These are phyloP conservation scores for Paecilomyces fulvus DNA, from an alignment of 2,329 filamentous ascomycete species.

Conservation along the genomic window DNA sequence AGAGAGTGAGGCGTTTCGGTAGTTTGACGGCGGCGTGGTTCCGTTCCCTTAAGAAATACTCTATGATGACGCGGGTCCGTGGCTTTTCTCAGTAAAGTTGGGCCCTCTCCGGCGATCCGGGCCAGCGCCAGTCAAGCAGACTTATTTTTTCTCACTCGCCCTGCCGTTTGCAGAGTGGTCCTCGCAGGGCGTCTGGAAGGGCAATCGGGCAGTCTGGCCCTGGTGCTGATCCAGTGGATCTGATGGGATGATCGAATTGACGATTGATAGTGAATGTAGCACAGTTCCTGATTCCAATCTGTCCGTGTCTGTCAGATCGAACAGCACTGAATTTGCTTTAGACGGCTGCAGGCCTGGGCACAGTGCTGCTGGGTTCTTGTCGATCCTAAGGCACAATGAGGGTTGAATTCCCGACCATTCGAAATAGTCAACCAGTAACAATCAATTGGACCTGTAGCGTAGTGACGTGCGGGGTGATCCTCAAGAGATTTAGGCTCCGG, in stretches of 20 bases:
- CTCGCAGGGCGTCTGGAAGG: neutral
- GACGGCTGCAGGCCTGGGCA: neutral
- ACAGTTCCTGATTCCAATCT: too few relatives aligned
- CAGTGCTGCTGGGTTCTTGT: neutral
- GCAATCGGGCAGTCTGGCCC: neutral
- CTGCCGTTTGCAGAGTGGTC: neutral
- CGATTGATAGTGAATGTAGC: too few relatives aligned
- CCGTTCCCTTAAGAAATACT: conserved; percentile 2
- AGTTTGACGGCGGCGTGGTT: neutral
- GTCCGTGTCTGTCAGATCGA: too few relatives aligned
- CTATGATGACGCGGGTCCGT: conserved; percentile 2
- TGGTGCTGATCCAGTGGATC: neutral
- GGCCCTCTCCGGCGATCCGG: conserved; percentile 2
- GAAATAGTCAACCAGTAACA: neutral
- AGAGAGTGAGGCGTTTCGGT: neutral
- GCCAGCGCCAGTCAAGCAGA: neutral
- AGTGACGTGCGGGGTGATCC: neutral
- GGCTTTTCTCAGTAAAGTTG: neutral
- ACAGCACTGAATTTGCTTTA: too few relatives aligned
- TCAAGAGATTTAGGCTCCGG: neutral
- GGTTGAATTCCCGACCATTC: neutral
- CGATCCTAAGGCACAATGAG: neutral
- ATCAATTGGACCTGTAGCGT: neutral
- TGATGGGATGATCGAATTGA: too few relatives aligned
- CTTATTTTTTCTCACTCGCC: neutral